A percentile compares a stretch with the other conserved stretches of the same genome.
phyloP scores from a whole-genome alignment of 2,329 filamentous ascomycete species.

The Ophiostoma triangulosporum region DNA sequence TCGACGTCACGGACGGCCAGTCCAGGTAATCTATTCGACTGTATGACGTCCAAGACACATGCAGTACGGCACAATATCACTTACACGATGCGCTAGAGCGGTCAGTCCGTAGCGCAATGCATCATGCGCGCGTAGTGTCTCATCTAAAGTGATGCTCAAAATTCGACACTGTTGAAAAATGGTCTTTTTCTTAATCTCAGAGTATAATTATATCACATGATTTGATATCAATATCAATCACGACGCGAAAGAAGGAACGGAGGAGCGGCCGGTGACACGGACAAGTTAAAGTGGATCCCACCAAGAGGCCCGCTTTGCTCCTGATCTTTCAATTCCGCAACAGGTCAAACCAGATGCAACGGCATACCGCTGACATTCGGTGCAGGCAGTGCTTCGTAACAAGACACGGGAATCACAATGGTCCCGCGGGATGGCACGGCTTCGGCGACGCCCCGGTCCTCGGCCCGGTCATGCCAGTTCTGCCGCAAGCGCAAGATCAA shows the following conservation, averaged over 20 bases:
- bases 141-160: neutral
- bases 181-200: too few relatives aligned
- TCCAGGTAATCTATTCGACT: constrained; percentile 47
- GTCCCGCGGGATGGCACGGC: neutral
- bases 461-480: constrained; percentile 8
- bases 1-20: constrained; percentile 36
- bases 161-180: too few relatives aligned
- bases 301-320: neutral
- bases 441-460: constrained; percentile 13
- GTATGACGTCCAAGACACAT: too few relatives aligned
- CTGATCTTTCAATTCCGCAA: neutral
- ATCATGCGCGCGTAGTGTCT: too few relatives aligned
- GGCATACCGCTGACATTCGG: neutral
- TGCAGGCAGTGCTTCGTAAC: too few relatives aligned
- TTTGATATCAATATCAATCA: too few relatives aligned
- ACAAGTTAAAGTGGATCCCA: neutral
- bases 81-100: neutral
- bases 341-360: neutral
- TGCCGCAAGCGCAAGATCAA: constrained; percentile 9
- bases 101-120: neutral
- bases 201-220: too few relatives aligned
- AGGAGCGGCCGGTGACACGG: too few relatives aligned
- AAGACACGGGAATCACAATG: neutral
- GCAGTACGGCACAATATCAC: too few relatives aligned
- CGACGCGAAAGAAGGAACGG: too few relatives aligned